Conservation (phyloP, 192 early-diverging fungal species). For the Coemansia sp. region DNA sequence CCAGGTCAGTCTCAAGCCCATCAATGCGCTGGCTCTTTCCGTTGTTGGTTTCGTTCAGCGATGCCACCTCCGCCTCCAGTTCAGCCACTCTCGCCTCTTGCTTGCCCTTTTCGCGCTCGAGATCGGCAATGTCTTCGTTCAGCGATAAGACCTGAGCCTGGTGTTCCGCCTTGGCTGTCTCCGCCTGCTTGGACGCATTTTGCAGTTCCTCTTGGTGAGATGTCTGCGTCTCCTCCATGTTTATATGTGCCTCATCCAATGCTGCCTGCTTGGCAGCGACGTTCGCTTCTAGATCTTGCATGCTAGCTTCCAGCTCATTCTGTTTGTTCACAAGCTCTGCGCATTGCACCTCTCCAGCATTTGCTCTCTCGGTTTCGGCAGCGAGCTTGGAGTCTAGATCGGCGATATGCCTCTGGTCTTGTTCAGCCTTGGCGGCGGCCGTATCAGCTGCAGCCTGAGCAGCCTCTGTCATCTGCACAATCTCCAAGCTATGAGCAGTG, state of each 20-base stretch:
- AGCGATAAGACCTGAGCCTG: slow-evolving; percentile 9
- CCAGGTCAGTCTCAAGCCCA: slow-evolving; percentile 31
- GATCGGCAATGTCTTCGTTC: background rate
- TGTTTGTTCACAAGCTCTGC: slow-evolving; percentile 1
- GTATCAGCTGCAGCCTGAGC: slow-evolving; percentile 13
- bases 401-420: slow-evolving; percentile 4
- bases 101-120: slow-evolving; percentile 10
- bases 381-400: slow-evolving; percentile 7
- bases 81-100: slow-evolving; percentile 8
- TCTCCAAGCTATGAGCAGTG: background rate
- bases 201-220: slow-evolving; percentile 12
- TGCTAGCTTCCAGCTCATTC: background rate
- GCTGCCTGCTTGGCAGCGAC: background rate
- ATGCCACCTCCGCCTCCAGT: slow-evolving; percentile 13
- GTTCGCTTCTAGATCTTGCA: slow-evolving; percentile 5
- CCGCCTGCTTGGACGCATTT: slow-evolving; percentile 5
- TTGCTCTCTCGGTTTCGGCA: background rate
- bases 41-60: background rate
- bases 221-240: slow-evolving; percentile 11
- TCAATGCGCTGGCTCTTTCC: slow-evolving; percentile 20
- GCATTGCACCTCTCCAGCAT: slow-evolving; percentile 13
- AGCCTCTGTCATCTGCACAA: background rate
- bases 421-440: slow-evolving; percentile 2
- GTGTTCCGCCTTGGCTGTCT: slow-evolving; percentile 4
- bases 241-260: slow-evolving; percentile 8